Conservation (phyloP, 2,329 filamentous ascomycete species). For the Alternaria sp. region DNA sequence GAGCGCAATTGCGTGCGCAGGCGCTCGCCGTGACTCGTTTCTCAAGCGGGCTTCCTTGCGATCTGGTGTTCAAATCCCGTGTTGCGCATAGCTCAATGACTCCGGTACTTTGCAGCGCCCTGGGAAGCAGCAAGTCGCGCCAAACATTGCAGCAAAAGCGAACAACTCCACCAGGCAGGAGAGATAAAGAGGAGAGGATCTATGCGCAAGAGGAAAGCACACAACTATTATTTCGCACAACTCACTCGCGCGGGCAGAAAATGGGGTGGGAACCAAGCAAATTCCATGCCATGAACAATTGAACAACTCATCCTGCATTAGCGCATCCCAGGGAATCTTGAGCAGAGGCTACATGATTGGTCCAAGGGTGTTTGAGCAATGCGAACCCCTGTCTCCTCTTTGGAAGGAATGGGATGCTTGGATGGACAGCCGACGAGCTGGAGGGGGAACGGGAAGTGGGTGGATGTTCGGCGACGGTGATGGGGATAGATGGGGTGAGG, state of each 20-base stretch:
- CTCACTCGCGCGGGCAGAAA: constrained; percentile 26
- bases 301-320: constrained; percentile 54
- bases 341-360: constrained; percentile 35
- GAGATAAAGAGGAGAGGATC: constrained; percentile 9
- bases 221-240: constrained; percentile 40
- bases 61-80: not conserved
- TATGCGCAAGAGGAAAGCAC: constrained; percentile 18
- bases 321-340: constrained; percentile 42
- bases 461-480: constrained; percentile 4
- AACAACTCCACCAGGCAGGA: not conserved
- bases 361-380: constrained; percentile 8
- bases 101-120: constrained; percentile 1
- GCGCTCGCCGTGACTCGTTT: not conserved
- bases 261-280: constrained; percentile 32
- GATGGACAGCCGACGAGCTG: constrained; percentile 17
- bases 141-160: constrained; percentile 4
- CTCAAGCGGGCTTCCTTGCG: not conserved
- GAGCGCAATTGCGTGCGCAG: constrained; percentile 13
- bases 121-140: not conserved
- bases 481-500: not conserved
- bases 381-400: constrained; percentile 10
- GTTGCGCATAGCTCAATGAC: constrained; percentile 7
- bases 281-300: constrained; percentile 43
- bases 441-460: constrained; percentile 15
- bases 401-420: constrained; percentile 10